Evolutionary conservation across 1,139 yeast species (phyloP), one percentile per base, ranked within the genome.

Genomic region (Citeromyces hawaiiensis): DNA sequence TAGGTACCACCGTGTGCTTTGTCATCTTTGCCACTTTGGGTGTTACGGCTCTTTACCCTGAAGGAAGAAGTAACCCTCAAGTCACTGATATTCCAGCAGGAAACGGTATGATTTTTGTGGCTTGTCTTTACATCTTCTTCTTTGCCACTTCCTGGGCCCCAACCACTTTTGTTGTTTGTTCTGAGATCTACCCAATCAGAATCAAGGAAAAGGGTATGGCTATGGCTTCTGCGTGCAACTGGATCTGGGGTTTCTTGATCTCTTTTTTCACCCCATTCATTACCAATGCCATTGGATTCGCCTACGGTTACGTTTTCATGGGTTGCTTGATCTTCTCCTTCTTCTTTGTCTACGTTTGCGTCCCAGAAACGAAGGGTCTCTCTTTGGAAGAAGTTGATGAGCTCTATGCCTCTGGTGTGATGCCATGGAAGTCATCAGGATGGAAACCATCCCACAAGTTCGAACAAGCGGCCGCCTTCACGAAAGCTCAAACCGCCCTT

Each of bases 121-220:
- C 88, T 25, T 81, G 91, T 59, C 56, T 82, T 45, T 86, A 76
- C 64, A 82, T 86, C 47, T 80, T 81, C 71, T 78, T 74, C 66
- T 85, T 83, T 56, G 91, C 94, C 31, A 70, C 82, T 33, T 77
- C 94, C 6, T 83, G 94, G 94, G 94, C 88, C 45, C 91, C 94
- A 52, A 74, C 79, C 54, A 79, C 79, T 36, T 86, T 76, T 72
- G 81, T 81, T 42, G 76, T 82, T 49, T 72, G 79, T 41, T 79
- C 91, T 33, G 95, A 85, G 60, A 66, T 82, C 36, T 83, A 75
- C 60, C 88, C 94, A 40, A 66, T 82, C 47, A 75, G 88, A 52
- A 77, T 83, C 47, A 73, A 91, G 62, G 74, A 88, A 29, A 79
- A 81, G 63, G 85, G 86, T 44, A 81, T 83, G 66, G 78, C 88